These are phyloP conservation scores for Aspergillus pseudoviridinutans DNA, from an alignment of 2,329 filamentous ascomycete species.

Conservation along the genomic window DNA sequence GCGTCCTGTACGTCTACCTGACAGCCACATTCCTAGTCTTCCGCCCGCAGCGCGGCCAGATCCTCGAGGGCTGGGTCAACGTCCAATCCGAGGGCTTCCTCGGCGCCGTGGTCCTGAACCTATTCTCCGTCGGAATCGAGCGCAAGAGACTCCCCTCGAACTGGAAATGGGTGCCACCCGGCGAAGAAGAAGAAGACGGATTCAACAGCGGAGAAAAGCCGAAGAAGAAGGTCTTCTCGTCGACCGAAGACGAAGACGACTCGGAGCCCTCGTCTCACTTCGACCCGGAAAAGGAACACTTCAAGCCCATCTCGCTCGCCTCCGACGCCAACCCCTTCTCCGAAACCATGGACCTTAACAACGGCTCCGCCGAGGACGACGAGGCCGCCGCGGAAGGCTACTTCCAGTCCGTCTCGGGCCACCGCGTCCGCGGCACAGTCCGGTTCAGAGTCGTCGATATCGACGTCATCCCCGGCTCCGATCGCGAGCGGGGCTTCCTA, in stretches of 20 bases:
- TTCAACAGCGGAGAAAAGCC: slow-evolving; percentile 8
- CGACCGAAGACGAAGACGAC: slow-evolving; percentile 27
- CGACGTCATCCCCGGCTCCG: slow-evolving; percentile 65
- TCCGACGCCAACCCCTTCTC: slow-evolving; percentile 29
- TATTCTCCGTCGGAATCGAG: slow-evolving; percentile 88
- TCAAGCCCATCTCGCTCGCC: slow-evolving; percentile 33
- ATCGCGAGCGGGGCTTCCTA: slow-evolving; percentile 70
- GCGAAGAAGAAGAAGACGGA: slow-evolving; percentile 29
- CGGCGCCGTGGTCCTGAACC: slow-evolving; percentile 82
- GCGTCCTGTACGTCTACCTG: slow-evolving; percentile 80
- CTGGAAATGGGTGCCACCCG: slow-evolving; percentile 74
- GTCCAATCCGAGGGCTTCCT: slow-evolving; percentile 86
- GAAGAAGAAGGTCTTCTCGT: slow-evolving; percentile 6
- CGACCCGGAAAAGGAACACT: slow-evolving; percentile 37
- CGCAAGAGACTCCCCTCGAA: slow-evolving; percentile 66
- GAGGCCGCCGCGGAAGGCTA: slow-evolving; percentile 59
- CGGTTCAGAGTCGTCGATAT: slow-evolving; percentile 80
- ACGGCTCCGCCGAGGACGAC: slow-evolving; percentile 46
- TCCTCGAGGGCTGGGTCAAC: slow-evolving; percentile 76
- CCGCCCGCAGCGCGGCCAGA: slow-evolving; percentile 66
- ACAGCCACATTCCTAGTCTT: slow-evolving; percentile 85
- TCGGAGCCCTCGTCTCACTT: slow-evolving; percentile 22
- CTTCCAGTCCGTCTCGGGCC: slow-evolving; percentile 69
- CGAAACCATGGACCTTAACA: slow-evolving; percentile 20
- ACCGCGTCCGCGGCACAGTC: slow-evolving; percentile 66